Base-by-base conservation (phyloP, 441 rosid species). In the Lepidium campestre region DNA sequence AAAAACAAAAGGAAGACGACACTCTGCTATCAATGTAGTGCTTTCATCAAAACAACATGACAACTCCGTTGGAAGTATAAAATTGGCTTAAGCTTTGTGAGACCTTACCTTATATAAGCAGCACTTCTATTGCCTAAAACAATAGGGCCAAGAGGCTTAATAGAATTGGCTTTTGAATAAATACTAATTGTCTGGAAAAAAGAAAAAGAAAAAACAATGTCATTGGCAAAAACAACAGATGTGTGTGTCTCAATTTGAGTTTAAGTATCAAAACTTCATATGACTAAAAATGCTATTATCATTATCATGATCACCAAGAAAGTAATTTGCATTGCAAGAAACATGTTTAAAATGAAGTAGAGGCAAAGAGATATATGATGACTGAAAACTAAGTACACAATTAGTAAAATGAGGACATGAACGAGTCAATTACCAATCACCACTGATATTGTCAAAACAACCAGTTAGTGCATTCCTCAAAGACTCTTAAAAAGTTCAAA, bases 91-190 rank as follows among this genome's bases (percentile, higher is more conserved):
- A 1, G 54, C 12, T 47, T 8, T 11, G 53, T 41, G 40, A 65
- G 72, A 45, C 2, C 49, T 19, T 65, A 91, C 99, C 95, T 89
- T 80, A 89, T 78, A 72, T 87, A 87, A 59, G 97, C 83, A 64
- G 93, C 77, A 79, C 96, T 75, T 63, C 99, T 82, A 78, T 91
- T 93, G 68, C 88, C 78, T 52, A 93, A 89, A 77, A 93, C 83
- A 70, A 85, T 50, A 72, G 90, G 85, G 73, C 91, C 93, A 72
- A 73, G 72, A n/a, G 92, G 88, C 76, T 87, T 91, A 65, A 91
- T 70, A 48, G 76, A 79, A 68, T 83, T 83, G 56, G 99, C 99
- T 73, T 86, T 87, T 17, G 96, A 81, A 80, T 86, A 93, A 77
- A 49, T 80, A 70, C 77, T 79, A 73, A 91, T 84, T 6, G 99